Evolutionary conservation across 192 early-diverging fungal genomes (phyloP).

Genomic region (Phycomyces nitens): DNA sequence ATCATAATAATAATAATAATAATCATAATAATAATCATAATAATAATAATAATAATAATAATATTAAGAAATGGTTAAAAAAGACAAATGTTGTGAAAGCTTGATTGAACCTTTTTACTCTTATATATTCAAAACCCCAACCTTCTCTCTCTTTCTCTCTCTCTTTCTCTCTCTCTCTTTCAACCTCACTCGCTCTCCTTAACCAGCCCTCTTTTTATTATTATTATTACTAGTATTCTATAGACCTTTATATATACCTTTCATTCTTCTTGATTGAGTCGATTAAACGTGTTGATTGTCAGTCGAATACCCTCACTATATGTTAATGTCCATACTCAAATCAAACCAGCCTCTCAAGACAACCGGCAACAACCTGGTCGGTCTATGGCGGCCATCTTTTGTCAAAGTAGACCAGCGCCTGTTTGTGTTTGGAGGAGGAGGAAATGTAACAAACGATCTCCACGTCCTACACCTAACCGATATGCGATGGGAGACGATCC

Average conservation of each 20-base stretch:
- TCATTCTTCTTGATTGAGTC: neutral
- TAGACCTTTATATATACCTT: conserved; percentile 1
- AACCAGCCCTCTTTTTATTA: conserved; percentile 3
- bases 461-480: conserved; percentile 48
- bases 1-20: no score
- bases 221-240: neutral
- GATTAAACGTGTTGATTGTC: neutral
- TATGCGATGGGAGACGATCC: conserved; percentile 49
- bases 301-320: neutral
- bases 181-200: neutral
- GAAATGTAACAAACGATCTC: conserved; percentile 57
- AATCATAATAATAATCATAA: neutral
- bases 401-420: conserved; percentile 48
- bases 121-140: neutral
- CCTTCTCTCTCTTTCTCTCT: neutral
- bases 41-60: neutral
- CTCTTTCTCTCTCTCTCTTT: conserved; percentile 1
- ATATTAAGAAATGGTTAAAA: neutral
- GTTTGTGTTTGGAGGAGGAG: conserved; percentile 54
- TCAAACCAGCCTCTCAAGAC: conserved; percentile 43
- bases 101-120: neutral
- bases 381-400: conserved; percentile 54
- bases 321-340: conserved; percentile 25
- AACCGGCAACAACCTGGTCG: conserved; percentile 53
- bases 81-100: neutral